Evolutionary conservation across 1,284 basidiomycete genomes (phyloP), one percentile per base, ranked within the genome.

Genomic region (Cronartium quercuum): DNA sequence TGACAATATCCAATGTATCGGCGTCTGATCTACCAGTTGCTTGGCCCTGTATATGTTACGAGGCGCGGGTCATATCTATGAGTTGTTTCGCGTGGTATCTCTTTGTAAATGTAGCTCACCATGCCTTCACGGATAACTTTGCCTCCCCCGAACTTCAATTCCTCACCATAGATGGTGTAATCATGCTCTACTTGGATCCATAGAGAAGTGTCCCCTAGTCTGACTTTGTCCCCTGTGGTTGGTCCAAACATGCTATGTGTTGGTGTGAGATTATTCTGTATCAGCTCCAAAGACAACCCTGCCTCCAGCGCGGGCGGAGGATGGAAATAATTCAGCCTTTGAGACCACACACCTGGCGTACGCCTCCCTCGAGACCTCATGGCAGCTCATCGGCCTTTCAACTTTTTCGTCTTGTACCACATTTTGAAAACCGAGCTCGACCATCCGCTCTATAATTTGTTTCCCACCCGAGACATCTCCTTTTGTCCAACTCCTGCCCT

Each of bases 121-220:
- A 94, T 94, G 9, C 94, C 94, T 80, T 97, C 94, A n/a, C 94
- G 89, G 66, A 96, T 89, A 0, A 89, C 88, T 83, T 97, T 97
- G 13, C 92, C 94, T 80, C 95, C 95, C 13, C 95, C 95, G 80
- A 99, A 99, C 82, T 98, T 98, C 37, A 91, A 89, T 83, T 98
- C 96, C 78, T 99, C 95, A 9, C 95, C 87, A 80, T 94, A 93
- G 1, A 86, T 83, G 2, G 91, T 89, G 87, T 86, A 86, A 80
- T 98, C 96, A 44, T 87, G 84, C 82, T 98, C 95, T 3, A 99
- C 90, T 82, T 94, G 88, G 77, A 98, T 86, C 94, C 94, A 98
- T 12, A 99, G 86, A 40, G 85, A 84, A 6, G 92, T 94, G 81
- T 99, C 96, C 10, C 89, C 95, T 18, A 99, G 85, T 51, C 92